Conservation (phyloP, 345 rosid species). For the Draba incana region DNA sequence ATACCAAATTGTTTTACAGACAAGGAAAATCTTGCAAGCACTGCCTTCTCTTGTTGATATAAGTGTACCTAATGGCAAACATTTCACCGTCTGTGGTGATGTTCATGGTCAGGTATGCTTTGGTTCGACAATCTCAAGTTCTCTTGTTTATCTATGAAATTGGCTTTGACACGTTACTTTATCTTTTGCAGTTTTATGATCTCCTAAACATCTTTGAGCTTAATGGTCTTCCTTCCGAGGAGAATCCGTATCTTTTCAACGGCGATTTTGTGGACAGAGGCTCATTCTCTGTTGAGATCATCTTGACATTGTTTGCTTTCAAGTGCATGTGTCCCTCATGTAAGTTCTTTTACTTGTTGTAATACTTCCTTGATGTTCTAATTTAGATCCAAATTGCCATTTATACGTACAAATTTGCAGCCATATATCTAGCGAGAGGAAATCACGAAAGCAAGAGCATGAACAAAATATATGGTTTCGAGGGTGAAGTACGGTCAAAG, state of each 20-base stretch:
- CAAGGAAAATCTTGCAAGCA: slow-evolving; percentile 69
- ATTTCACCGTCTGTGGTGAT: slow-evolving; percentile 95
- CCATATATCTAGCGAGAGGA: slow-evolving; percentile 90
- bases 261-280: slow-evolving; percentile 99
- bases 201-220: slow-evolving; percentile 90
- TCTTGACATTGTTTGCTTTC: slow-evolving; percentile 91
- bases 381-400: neutral
- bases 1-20: slow-evolving; percentile 85
- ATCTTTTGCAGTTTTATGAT: slow-evolving; percentile 82
- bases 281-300: slow-evolving; percentile 91
- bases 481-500: slow-evolving; percentile 97
- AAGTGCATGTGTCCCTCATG: slow-evolving; percentile 97
- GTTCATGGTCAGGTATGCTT: slow-evolving; percentile 93
- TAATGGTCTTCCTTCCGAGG: slow-evolving; percentile 96
- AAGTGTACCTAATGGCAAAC: slow-evolving; percentile 66
- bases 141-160: neutral
- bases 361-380: slow-evolving; percentile 3
- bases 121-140: slow-evolving; percentile 6
- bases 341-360: slow-evolving; percentile 35
- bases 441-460: slow-evolving; percentile 99
- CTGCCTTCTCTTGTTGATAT: slow-evolving; percentile 90
- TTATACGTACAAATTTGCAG: slow-evolving; percentile 53
- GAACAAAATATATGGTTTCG: slow-evolving; percentile 99
- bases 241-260: slow-evolving; percentile 93
- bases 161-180: slow-evolving; percentile 22